Conservation (phyloP, 225 moss, liverwort and hornwort genomes). For the Neckera pumila region DNA sequence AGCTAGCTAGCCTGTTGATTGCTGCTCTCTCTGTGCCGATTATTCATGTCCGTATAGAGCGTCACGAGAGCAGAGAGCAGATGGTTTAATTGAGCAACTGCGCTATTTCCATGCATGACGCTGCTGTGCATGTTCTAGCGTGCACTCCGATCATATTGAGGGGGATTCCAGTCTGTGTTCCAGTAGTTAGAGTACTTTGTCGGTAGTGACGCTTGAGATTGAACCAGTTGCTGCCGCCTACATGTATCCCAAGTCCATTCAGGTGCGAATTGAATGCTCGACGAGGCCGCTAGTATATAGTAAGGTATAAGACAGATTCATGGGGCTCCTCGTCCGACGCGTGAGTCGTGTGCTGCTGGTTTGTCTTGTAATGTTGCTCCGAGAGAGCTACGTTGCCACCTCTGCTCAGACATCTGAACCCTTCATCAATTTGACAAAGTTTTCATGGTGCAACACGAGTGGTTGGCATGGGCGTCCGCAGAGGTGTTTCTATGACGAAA, state of each 20-base stretch:
- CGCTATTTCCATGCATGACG: background rate
- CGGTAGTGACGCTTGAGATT: background rate
- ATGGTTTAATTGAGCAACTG: background rate
- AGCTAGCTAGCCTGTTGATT: background rate
- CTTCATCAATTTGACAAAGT: background rate
- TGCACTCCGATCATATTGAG: background rate
- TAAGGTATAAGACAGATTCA: background rate
- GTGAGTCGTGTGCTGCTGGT: background rate
- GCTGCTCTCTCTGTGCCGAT: background rate
- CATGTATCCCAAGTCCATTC: background rate
- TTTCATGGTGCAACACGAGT: fast-evolving
- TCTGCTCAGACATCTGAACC: background rate
- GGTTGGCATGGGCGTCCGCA: background rate
- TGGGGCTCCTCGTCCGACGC: background rate
- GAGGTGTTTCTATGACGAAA: background rate
- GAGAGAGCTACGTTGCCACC: too few relatives aligned
- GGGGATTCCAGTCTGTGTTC: background rate
- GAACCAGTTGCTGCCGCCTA: background rate
- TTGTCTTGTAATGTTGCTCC: background rate
- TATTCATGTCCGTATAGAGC: background rate
- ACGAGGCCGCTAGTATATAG: background rate
- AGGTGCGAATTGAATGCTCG: background rate
- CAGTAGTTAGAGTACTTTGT: background rate
- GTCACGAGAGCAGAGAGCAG: background rate
- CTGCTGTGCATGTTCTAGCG: background rate